Conservation (phyloP, 371 early-diverging fungal genomes). For the Syncephalastrum sp. region DNA sequence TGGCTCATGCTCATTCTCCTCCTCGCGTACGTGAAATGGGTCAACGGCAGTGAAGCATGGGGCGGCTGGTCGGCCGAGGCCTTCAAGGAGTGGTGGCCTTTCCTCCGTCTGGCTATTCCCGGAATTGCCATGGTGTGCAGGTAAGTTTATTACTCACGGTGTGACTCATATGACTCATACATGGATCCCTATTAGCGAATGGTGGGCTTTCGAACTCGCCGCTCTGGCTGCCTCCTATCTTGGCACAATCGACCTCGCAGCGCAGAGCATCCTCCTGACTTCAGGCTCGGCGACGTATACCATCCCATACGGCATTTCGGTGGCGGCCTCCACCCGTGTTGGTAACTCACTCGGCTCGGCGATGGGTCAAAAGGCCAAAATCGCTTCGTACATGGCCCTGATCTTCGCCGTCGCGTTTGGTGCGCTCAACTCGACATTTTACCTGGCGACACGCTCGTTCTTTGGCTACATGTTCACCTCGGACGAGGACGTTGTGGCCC, state of each 20-base stretch:
- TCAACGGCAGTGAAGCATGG: slow-evolving; percentile 76
- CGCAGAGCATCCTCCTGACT: slow-evolving; percentile 81
- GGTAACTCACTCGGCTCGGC: slow-evolving; percentile 75
- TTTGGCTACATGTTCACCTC: slow-evolving; percentile 70
- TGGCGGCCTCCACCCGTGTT: slow-evolving; percentile 77
- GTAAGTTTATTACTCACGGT: slow-evolving; percentile 5
- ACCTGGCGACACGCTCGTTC: slow-evolving; percentile 39
- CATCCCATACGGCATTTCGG: slow-evolving; percentile 67
- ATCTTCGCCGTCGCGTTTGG: slow-evolving; percentile 46
- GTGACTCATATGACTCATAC: slow-evolving; percentile 2
- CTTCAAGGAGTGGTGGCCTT: slow-evolving; percentile 62
- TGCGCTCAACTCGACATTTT: slow-evolving; percentile 30
- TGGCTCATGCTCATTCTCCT: slow-evolving; percentile 65
- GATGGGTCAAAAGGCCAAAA: slow-evolving; percentile 40
- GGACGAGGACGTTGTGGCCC: slow-evolving; percentile 64
- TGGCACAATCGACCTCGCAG: slow-evolving; percentile 77
- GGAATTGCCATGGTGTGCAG: slow-evolving; percentile 68
- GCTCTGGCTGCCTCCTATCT: slow-evolving; percentile 67
- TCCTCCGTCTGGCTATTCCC: slow-evolving; percentile 70
- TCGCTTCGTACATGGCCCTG: slow-evolving; percentile 46
- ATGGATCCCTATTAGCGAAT: slow-evolving; percentile 49
- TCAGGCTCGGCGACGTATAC: slow-evolving; percentile 71
- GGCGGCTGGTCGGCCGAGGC: slow-evolving; percentile 82
- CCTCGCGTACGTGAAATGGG: slow-evolving; percentile 61
- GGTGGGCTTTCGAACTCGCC: slow-evolving; percentile 60